A percentile compares a stretch with the other conserved stretches of the same genome.
Evolutionary conservation across 2,329 filamentous ascomycete genomes (phyloP).

Genomic region (Colletotrichum scovillei): DNA sequence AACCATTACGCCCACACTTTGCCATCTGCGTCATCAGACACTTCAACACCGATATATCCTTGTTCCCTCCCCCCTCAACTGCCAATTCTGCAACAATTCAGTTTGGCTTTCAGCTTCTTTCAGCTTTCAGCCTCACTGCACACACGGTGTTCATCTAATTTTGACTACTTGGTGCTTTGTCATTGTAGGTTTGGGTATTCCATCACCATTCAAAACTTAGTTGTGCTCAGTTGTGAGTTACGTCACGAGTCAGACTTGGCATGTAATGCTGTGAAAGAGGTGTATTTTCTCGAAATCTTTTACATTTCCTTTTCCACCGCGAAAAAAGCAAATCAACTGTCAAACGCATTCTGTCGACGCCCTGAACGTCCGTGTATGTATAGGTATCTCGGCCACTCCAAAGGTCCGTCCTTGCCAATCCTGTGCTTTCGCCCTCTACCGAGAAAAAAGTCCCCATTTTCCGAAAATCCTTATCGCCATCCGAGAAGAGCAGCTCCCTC

Average conservation of each 20-base stretch:
- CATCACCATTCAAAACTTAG: background rate
- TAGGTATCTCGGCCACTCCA: conserved; percentile 27
- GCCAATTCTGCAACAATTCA: conserved; percentile 23
- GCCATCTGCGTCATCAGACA: conserved; percentile 10
- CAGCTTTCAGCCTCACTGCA: conserved; percentile 11
- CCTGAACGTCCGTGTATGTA: conserved; percentile 31
- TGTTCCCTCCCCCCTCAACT: background rate
- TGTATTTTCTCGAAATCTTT: conserved; percentile 20
- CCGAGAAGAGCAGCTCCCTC: conserved; percentile 7
- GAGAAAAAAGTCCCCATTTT: conserved; percentile 22
- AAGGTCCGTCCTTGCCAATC: conserved; percentile 20
- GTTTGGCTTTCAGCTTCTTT: background rate
- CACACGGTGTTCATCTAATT: conserved; percentile 26
- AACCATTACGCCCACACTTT: background rate
- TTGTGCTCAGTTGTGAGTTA: background rate
- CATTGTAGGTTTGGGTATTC: background rate
- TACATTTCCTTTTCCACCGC: conserved; percentile 19
- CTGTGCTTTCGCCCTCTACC: conserved; percentile 20
- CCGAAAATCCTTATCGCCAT: conserved; percentile 5
- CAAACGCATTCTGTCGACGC: conserved; percentile 32
- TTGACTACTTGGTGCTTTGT: background rate
- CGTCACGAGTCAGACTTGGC: background rate
- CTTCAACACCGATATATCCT: conserved; percentile 7
- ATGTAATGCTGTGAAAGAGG: background rate
- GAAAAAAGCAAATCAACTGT: background rate